Conservation (phyloP, 176 grass and related monocot genomes). For the Canna indica region DNA sequence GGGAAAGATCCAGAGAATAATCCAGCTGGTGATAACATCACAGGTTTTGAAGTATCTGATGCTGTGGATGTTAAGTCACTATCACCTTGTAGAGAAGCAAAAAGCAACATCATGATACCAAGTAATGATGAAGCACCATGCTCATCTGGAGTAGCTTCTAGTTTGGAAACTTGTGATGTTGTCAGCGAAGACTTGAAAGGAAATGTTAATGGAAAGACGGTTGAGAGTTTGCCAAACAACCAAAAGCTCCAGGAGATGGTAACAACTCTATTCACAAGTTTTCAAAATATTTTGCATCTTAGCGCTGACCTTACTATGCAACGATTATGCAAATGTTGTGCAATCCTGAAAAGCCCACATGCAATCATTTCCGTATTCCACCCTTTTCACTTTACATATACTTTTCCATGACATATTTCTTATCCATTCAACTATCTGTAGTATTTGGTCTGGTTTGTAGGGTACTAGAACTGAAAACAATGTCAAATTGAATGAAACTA, state of each 20-base stretch:
- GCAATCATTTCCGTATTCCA: not conserved
- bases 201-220: constrained; percentile 9
- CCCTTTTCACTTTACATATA: not conserved
- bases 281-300: not conserved
- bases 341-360: not conserved
- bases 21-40: constrained; percentile 20
- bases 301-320: not conserved
- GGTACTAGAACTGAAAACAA: not conserved
- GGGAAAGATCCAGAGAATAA: constrained; percentile 21
- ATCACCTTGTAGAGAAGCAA: constrained; percentile 25
- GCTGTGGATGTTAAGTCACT: constrained; percentile 26
- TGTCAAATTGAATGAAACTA: not conserved
- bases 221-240: constrained; percentile 25
- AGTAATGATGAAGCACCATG: constrained; percentile 25
- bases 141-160: constrained; percentile 21
- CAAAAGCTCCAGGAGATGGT: constrained; percentile 41
- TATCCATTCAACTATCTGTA: too few species aligned
- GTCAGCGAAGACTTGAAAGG: constrained; percentile 33
- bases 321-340: not conserved
- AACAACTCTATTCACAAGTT: constrained; percentile 19
- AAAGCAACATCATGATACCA: constrained; percentile 23
- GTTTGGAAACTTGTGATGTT: constrained; percentile 35
- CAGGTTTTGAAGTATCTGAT: constrained; percentile 22
- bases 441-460: not conserved
- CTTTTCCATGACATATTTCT: too few species aligned